phyloP scores from a whole-genome alignment of 306 rosid species.

The Prunus persica region DNA sequence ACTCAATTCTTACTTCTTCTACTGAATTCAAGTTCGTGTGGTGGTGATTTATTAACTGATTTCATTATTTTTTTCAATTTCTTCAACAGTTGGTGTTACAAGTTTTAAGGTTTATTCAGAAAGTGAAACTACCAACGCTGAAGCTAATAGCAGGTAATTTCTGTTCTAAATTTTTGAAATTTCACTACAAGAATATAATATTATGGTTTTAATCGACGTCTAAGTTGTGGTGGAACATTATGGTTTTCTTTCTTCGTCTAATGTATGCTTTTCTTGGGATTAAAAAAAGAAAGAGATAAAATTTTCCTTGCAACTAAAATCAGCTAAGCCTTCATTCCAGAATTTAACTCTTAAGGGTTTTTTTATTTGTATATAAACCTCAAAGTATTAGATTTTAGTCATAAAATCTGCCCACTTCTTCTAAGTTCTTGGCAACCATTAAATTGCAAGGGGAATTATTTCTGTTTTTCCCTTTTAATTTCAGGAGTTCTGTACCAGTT shows the following conservation, averaged over 20 bases:
- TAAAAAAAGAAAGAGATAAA: too few relatives aligned
- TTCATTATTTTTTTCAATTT: background rate
- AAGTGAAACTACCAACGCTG: conserved; percentile 36
- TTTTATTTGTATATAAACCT: background rate
- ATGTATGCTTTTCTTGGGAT: background rate
- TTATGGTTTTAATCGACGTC: background rate
- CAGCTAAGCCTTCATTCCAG: background rate
- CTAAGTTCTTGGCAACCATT: background rate
- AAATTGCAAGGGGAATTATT: background rate
- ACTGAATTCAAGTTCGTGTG: conserved; percentile 3
- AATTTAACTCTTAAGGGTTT: background rate
- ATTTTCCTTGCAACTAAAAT: background rate
- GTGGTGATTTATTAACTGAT: background rate
- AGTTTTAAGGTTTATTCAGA: conserved; percentile 54
- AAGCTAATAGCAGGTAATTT: conserved; percentile 38
- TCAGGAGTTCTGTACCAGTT: conserved; percentile 33
- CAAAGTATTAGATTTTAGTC: background rate
- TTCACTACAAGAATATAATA: background rate
- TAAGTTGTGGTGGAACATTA: background rate
- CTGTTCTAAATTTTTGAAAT: background rate
- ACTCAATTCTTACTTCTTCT: background rate
- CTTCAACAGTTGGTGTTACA: conserved; percentile 35
- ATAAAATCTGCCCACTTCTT: background rate
- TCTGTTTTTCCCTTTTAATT: conserved; percentile 2
- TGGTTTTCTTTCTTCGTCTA: background rate